These are phyloP conservation scores for Zarea fungicola DNA, from an alignment of 2,329 filamentous ascomycete species.

Conservation along the genomic window DNA sequence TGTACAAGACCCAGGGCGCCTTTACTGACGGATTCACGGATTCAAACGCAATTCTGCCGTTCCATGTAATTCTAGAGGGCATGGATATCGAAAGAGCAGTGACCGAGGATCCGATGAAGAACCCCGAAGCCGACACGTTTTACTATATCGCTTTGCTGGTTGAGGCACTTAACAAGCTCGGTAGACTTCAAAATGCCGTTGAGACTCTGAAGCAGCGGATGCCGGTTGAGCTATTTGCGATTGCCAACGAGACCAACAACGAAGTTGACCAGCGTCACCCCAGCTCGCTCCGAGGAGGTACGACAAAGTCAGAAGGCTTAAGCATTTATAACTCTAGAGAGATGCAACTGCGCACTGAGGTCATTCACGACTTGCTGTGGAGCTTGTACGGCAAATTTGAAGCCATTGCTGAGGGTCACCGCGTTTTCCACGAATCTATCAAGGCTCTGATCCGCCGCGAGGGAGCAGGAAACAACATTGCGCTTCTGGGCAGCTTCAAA, in stretches of 20 bases:
- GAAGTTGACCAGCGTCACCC: slow-evolving; percentile 92
- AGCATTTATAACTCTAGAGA: slow-evolving; percentile 63
- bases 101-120: slow-evolving; percentile 83
- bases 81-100: slow-evolving; percentile 58
- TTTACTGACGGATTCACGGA: slow-evolving; percentile 45
- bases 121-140: slow-evolving; percentile 93
- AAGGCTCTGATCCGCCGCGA: slow-evolving; percentile 81
- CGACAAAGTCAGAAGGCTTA: slow-evolving; percentile 48
- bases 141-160: slow-evolving; percentile 84
- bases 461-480: slow-evolving; percentile 56
- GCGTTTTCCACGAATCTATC: slow-evolving; percentile 88
- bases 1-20: slow-evolving; percentile 61
- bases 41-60: slow-evolving; percentile 43
- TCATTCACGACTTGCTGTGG: slow-evolving; percentile 87
- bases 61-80: slow-evolving; percentile 54
- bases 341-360: slow-evolving; percentile 72
- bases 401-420: slow-evolving; percentile 91
- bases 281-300: slow-evolving; percentile 62
- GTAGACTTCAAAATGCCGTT: slow-evolving; percentile 76
- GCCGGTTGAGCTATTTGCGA: slow-evolving; percentile 86
- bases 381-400: slow-evolving; percentile 95
- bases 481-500: slow-evolving; percentile 82
- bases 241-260: slow-evolving; percentile 91
- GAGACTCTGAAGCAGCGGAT: slow-evolving; percentile 89
- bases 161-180: slow-evolving; percentile 85